phyloP scores from a whole-genome alignment of 108 stramenopile species.

The Licmophora abbreviata region DNA sequence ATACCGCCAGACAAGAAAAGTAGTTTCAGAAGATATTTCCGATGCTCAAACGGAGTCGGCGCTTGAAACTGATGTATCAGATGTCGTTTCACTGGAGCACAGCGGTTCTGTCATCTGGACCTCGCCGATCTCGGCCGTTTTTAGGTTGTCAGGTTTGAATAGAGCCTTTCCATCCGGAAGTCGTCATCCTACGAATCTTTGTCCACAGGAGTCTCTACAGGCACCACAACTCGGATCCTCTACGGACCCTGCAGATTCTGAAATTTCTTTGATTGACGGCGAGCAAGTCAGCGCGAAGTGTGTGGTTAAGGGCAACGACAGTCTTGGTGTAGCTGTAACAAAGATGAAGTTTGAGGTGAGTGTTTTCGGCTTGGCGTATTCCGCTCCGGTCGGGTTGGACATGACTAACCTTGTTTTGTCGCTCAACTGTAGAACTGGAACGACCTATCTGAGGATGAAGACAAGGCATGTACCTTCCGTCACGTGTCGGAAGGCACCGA shows the following conservation, averaged over 20 bases:
- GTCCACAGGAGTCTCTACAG: neutral
- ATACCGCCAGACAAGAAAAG: constrained; percentile 27
- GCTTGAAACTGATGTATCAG: constrained; percentile 17
- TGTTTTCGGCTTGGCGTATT: neutral
- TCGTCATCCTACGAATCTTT: constrained; percentile 44
- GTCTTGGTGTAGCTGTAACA: constrained; percentile 28
- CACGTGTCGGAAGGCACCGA: constrained; percentile 5
- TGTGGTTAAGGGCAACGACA: constrained; percentile 21
- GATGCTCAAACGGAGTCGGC: too few relatives aligned
- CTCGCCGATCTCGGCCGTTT: constrained; percentile 45
- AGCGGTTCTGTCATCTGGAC: constrained; percentile 48
- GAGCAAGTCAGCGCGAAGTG: constrained; percentile 31
- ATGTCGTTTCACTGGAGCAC: constrained; percentile 46
- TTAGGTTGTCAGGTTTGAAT: constrained; percentile 22
- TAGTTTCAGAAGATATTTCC: too few relatives aligned
- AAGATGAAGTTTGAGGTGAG: constrained; percentile 48
- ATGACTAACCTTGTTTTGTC: neutral
- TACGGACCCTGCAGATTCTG: constrained; percentile 5
- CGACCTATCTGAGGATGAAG: neutral
- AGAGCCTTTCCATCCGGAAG: constrained; percentile 47
- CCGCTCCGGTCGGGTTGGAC: neutral
- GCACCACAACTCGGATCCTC: constrained; percentile 4
- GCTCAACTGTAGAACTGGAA: neutral
- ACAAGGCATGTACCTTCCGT: neutral
- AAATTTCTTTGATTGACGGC: constrained; percentile 48